A percentile compares a stretch with the other conserved stretches of the same genome.
phyloP scores from a whole-genome alignment of 805 yeast genomes.

The Metschnikowia bowlesiae region DNA sequence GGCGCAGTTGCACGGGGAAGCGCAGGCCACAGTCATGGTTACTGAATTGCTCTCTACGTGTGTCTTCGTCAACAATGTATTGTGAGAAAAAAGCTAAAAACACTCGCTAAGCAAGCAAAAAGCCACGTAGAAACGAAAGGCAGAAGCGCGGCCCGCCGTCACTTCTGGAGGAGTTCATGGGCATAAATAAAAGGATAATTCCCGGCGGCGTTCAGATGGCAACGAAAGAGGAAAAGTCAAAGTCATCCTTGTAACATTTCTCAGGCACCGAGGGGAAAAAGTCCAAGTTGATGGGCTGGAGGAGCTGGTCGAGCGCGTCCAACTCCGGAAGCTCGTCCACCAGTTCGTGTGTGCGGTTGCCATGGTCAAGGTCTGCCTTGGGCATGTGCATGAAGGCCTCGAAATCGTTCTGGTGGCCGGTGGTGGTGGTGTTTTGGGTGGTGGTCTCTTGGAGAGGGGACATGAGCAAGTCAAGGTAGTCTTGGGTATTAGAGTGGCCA shows the following conservation, averaged over 20 bases:
- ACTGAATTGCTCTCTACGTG: neutral
- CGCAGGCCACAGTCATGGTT: too few species aligned
- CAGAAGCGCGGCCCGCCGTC: slow-evolving; percentile 2
- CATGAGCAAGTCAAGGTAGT: neutral
- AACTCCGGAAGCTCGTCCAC: neutral
- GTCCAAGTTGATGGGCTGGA: slow-evolving; percentile 12
- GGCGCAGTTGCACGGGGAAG: too few species aligned
- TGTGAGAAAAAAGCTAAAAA: neutral
- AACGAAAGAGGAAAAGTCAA: slow-evolving; percentile 19
- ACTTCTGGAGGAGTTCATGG: neutral
- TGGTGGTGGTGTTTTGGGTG: slow-evolving; percentile 3
- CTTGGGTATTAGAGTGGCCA: neutral
- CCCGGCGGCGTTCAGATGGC: slow-evolving; percentile 2
- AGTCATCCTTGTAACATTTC: slow-evolving; percentile 23
- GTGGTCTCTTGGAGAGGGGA: slow-evolving; percentile 4
- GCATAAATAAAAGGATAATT: slow-evolving; percentile 1
- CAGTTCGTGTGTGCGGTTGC: slow-evolving; percentile 1
- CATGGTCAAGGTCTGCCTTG: slow-evolving; percentile 1
- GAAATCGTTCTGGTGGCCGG: slow-evolving; percentile 4
- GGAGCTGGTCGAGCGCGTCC: slow-evolving; percentile 7
- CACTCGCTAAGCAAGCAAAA: neutral
- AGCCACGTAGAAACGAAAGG: neutral
- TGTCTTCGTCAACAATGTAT: neutral
- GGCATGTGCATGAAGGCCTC: slow-evolving; percentile 14
- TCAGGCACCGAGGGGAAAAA: slow-evolving; percentile 1